These are phyloP conservation scores for Lachancea sp. DNA, from an alignment of 805 yeast genomes.

Conservation along the genomic window DNA sequence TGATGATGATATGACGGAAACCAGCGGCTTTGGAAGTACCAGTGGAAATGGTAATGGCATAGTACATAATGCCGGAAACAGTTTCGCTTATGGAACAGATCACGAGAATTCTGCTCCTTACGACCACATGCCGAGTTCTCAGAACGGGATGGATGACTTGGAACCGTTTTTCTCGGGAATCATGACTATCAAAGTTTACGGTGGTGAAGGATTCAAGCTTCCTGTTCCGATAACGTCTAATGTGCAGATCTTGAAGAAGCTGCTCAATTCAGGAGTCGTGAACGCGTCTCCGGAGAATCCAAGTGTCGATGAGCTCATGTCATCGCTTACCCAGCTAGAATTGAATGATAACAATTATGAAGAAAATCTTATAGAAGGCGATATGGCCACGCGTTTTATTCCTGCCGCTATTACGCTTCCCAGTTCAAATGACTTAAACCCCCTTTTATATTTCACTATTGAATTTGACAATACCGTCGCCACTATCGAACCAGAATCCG, in stretches of 20 bases:
- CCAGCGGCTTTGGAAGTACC: not conserved
- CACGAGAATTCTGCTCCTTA: not conserved
- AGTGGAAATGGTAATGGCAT: not conserved
- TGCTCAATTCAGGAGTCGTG: slow-evolving; percentile 50
- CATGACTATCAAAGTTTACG: slow-evolving; percentile 69
- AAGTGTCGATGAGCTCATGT: slow-evolving; percentile 21
- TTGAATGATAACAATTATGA: slow-evolving; percentile 32
- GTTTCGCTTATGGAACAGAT: not conserved
- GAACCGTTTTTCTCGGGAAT: slow-evolving; percentile 42
- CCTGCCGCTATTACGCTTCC: slow-evolving; percentile 54
- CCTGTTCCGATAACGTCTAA: slow-evolving; percentile 67
- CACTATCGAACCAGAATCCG: slow-evolving; percentile 78
- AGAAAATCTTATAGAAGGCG: slow-evolving; percentile 31
- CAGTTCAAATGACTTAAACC: slow-evolving; percentile 47
- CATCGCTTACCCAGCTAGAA: slow-evolving; percentile 25
- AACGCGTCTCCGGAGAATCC: slow-evolving; percentile 19
- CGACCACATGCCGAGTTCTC: not conserved
- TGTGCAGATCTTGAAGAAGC: slow-evolving; percentile 54
- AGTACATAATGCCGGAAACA: not conserved
- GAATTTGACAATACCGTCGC: slow-evolving; percentile 95
- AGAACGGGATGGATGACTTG: slow-evolving; percentile 17
- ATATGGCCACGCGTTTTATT: slow-evolving; percentile 32
- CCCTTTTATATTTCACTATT: slow-evolving; percentile 76
- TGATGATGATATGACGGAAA: not conserved
- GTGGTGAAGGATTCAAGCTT: slow-evolving; percentile 57